Conservation (phyloP, 371 early-diverging fungal genomes). For the Vairimorpha necatrix region DNA sequence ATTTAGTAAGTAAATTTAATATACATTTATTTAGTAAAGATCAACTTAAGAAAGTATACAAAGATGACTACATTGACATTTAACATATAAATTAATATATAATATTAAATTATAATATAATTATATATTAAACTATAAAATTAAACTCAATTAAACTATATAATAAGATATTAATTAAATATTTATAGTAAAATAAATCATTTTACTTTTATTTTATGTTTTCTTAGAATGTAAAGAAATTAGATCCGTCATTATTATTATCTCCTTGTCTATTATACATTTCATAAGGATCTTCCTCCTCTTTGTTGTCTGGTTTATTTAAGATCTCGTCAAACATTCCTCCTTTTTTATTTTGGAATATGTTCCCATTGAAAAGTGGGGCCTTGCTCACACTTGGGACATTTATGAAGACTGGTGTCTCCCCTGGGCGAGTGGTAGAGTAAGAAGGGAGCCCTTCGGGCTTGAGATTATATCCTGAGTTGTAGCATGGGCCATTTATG, state of each 20-base stretch:
- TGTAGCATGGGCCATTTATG: no score
- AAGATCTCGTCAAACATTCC: not conserved
- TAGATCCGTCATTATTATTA: not conserved
- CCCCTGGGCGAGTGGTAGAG: no score
- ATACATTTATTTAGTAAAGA: constrained; percentile 29
- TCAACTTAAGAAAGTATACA: constrained; percentile 17
- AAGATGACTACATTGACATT: constrained; percentile 28
- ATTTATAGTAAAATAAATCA: no score
- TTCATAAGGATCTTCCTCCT: not conserved
- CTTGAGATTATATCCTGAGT: no score
- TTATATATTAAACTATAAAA: not conserved
- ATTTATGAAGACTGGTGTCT: no score
- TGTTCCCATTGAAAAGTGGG: no score
- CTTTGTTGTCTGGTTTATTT: not conserved
- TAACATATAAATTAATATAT: not conserved
- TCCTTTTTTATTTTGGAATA: not conserved
- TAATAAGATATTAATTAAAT: not conserved
- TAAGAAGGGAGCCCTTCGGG: no score
- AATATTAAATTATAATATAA: not conserved
- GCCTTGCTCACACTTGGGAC: no score
- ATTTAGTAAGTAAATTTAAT: constrained; percentile 18
- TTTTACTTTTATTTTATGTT: not conserved
- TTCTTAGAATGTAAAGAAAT: not conserved
- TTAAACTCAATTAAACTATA: not conserved
- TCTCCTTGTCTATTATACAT: not conserved